phyloP scores from a whole-genome alignment of 1,139 yeast genomes.

The Hemisphaericaspora lyxosophila region DNA sequence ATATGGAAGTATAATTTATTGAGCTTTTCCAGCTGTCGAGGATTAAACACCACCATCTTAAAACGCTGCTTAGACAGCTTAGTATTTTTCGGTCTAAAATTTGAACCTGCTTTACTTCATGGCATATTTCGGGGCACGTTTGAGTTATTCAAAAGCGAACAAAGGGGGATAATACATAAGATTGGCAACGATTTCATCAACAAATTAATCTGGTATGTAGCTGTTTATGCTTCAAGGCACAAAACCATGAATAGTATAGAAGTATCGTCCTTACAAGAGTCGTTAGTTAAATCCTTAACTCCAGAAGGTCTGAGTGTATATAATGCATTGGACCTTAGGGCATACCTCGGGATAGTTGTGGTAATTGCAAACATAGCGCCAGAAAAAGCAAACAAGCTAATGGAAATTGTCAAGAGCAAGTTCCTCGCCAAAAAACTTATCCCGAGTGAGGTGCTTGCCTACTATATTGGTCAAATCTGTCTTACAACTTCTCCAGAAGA shows the following conservation, averaged over 20 bases:
- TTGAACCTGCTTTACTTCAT: slow-evolving; percentile 22
- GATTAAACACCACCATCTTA: slow-evolving; percentile 19
- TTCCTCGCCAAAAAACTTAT: slow-evolving; percentile 13
- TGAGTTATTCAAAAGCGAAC: slow-evolving; percentile 13
- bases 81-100: slow-evolving; percentile 26
- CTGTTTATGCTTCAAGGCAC: slow-evolving; percentile 17
- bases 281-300: slow-evolving; percentile 23
- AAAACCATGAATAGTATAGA: slow-evolving; percentile 2
- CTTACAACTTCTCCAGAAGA: slow-evolving; percentile 35
- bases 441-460: slow-evolving; percentile 21
- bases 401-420: slow-evolving; percentile 28
- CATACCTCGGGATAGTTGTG: slow-evolving; percentile 41
- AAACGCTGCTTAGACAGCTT: slow-evolving; percentile 26
- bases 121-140: slow-evolving; percentile 18
- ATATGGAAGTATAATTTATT: slow-evolving; percentile 30
- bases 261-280: slow-evolving; percentile 27
- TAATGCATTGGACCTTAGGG: slow-evolving; percentile 26
- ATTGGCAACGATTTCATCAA: slow-evolving; percentile 20
- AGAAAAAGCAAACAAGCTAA: slow-evolving; percentile 28
- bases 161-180: slow-evolving; percentile 14
- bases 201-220: slow-evolving; percentile 24
- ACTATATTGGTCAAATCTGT: slow-evolving; percentile 26
- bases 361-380: slow-evolving; percentile 27
- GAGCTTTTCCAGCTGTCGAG: slow-evolving; percentile 19
- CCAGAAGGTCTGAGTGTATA: slow-evolving; percentile 15